phyloP scores from a whole-genome alignment of 2,329 filamentous ascomycete species.

The Aureobasidium namibiae region DNA sequence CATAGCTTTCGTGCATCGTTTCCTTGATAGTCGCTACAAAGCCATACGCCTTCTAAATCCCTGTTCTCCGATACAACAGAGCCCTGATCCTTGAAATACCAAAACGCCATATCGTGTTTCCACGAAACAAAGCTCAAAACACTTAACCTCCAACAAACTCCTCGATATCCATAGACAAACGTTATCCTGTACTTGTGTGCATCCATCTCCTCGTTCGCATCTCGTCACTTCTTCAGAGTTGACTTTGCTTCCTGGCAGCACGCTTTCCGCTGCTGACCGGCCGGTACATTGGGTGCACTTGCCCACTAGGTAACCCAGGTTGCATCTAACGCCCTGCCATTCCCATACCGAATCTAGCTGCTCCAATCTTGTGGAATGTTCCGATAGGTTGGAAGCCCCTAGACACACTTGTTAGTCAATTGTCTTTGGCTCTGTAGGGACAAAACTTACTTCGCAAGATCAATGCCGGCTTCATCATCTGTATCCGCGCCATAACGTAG shows the following conservation, averaged over 20 bases:
- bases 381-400: conserved; percentile 44
- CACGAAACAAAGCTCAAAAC: background rate
- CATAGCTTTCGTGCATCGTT: conserved; percentile 7
- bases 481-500: conserved; percentile 30
- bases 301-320: background rate
- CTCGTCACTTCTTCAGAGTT: conserved; percentile 7
- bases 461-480: conserved; percentile 39
- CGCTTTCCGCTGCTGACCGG: background rate
- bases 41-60: background rate
- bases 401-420: conserved; percentile 7
- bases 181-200: background rate
- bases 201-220: background rate
- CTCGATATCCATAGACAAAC: background rate
- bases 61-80: background rate
- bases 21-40: background rate
- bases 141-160: background rate
- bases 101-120: background rate
- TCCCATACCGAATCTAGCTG: conserved; percentile 17
- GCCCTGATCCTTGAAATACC: background rate
- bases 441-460: conserved; percentile 39
- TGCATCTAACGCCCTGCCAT: conserved; percentile 13
- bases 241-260: background rate
- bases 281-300: background rate
- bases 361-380: conserved; percentile 32
- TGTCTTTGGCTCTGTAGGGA: background rate